Base-by-base conservation (phyloP, 257 asterid species). In the Solanum ahanhuiri region DNA sequence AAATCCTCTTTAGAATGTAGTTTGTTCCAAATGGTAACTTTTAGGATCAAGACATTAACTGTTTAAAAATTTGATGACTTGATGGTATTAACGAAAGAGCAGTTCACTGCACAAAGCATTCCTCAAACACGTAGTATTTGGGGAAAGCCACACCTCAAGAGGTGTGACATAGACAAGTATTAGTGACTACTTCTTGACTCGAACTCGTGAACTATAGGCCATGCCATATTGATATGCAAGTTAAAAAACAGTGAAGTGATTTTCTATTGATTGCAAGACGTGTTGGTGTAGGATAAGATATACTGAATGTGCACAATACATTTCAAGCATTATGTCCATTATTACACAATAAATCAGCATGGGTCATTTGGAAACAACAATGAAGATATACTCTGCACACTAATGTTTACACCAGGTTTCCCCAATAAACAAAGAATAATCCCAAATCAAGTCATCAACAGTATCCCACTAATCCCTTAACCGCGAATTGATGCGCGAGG, bases 401-500 rank as follows among this genome's bases (percentile, higher is more conserved):
- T 60, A 83, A 30, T 83, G 77, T 83, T 66, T 83, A 23, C 79
- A 70, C 41, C 41, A 37, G 63, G 64, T 66, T 84, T 66, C 30
- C 41, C 45, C 58, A 39, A 66, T 34, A 70, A 66, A 39, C 64
- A 34, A 39, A 41, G 39, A 84, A 10, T 63, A 37, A 25, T 84
- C 43, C 10, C 63, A 69, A 64, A 66, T 66, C 20, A 66, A 66
- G 73, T 66, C 30, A 23, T 63, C 86, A 39, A 4, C 10, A 60
- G 6, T 39, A 60, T 39, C 12, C 75, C 79, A 66, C 23, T 18
- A 58, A 18, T 83, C 12, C 37, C 86, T 84, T 92, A 97, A 54
- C 93, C 98, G 85, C 99, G 96, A 66, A 97, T 94, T 12, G 98
- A 93, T 81, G 98, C 98, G 37, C 87, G 93, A 18, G 99, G 99